phyloP scores from a whole-genome alignment of 2,329 filamentous ascomycete genomes.

The Microcyclosporella mali region DNA sequence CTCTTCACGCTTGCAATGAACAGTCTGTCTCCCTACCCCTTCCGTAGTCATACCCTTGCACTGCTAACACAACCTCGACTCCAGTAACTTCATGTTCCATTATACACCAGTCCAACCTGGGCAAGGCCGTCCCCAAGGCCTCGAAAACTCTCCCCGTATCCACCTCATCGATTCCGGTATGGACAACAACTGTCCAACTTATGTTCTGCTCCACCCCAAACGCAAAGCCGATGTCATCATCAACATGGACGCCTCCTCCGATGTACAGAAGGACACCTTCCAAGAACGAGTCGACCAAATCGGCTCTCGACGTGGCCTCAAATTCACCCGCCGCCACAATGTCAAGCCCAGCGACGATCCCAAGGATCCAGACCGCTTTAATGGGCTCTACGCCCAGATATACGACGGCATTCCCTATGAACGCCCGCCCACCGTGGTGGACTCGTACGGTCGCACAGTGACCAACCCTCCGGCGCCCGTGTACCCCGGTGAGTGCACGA shows the following conservation, averaged over 20 bases:
- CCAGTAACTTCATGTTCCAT: conserved; percentile 29
- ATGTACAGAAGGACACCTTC: conserved; percentile 33
- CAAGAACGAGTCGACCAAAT: conserved; percentile 31
- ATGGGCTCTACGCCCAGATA: conserved; percentile 29
- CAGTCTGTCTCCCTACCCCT: conserved; percentile 1
- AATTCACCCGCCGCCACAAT: conserved; percentile 28
- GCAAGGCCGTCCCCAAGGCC: conserved; percentile 21
- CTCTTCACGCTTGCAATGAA: conserved; percentile 32
- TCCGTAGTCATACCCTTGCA: not conserved
- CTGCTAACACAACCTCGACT: not conserved
- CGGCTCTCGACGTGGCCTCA: conserved; percentile 27
- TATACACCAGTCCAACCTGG: conserved; percentile 18
- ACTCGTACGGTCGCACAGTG: conserved; percentile 28
- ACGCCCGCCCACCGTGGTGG: conserved; percentile 24
- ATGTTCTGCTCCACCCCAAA: conserved; percentile 25
- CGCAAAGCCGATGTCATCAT: conserved; percentile 29
- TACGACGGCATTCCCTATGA: conserved; percentile 22
- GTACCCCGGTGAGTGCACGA: conserved; percentile 22
- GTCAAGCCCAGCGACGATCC: conserved; percentile 17
- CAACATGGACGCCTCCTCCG: conserved; percentile 30
- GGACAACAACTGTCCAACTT: conserved; percentile 34
- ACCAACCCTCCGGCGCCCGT: conserved; percentile 26
- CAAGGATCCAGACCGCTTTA: conserved; percentile 26
- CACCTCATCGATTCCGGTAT: conserved; percentile 33
- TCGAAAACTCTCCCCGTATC: conserved; percentile 32